phyloP scores from a whole-genome alignment of 2,329 filamentous ascomycete species.

The Clonostachys chloroleuca region DNA sequence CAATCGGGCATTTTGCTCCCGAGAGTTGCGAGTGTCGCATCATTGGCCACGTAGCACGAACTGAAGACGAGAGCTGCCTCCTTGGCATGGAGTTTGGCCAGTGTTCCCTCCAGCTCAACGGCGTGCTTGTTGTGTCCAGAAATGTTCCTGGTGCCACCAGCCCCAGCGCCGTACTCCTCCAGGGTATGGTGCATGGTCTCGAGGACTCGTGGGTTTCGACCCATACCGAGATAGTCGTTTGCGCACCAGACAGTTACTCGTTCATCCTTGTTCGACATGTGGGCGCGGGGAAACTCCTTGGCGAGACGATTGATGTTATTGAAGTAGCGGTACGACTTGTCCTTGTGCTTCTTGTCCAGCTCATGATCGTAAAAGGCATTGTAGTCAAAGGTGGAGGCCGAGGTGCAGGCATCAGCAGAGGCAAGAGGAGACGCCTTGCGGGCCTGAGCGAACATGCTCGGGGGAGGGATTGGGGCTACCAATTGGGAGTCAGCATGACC shows the following conservation, averaged over 20 bases:
- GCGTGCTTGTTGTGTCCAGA: constrained; percentile 97
- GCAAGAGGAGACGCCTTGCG: constrained; percentile 6
- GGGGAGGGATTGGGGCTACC: neutral
- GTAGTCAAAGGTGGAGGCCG: constrained; percentile 74
- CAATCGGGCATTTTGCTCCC: constrained; percentile 95
- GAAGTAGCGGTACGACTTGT: constrained; percentile 99
- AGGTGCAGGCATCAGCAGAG: constrained; percentile 6
- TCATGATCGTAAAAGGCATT: constrained; percentile 83
- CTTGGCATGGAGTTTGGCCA: constrained; percentile 87
- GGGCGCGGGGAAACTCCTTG: constrained; percentile 91
- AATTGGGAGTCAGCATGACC: constrained; percentile 6
- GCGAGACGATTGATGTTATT: constrained; percentile 99
- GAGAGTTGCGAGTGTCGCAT: constrained; percentile 93
- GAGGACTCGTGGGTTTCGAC: constrained; percentile 81
- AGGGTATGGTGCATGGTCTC: constrained; percentile 92
- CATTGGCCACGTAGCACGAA: constrained; percentile 97
- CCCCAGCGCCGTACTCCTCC: constrained; percentile 91
- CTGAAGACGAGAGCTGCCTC: constrained; percentile 92
- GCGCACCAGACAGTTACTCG: constrained; percentile 98
- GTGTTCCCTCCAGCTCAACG: constrained; percentile 72
- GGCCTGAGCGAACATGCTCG: constrained; percentile 12
- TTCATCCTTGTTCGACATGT: constrained; percentile 79
- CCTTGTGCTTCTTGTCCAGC: constrained; percentile 97
- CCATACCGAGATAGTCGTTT: constrained; percentile 99
- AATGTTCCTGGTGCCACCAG: constrained; percentile 94